Evolutionary conservation across 2,329 filamentous ascomycete genomes (phyloP), one percentile per base, ranked within the genome.

Genomic region (Cercospora sp.): DNA sequence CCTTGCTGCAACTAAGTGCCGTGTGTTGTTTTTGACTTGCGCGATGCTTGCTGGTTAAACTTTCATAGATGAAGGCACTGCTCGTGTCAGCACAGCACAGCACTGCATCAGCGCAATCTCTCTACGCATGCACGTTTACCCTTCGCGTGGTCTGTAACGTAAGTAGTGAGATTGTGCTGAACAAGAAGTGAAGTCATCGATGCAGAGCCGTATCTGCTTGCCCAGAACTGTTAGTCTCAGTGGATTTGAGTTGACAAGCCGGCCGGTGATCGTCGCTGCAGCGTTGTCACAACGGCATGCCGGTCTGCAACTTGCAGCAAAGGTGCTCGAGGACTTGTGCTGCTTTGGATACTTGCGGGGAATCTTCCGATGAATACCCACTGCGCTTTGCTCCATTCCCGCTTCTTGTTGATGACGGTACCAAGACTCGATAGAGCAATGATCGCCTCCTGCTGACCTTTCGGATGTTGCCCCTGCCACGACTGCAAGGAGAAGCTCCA

Each of bases 201-300:
- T 57, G 61, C 61, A 53, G 45, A 32, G 49, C 34, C 43, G 61
- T 63, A 63, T 62, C 40, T 45, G 60, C 45, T n/a, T 63, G 61
- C 61, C 61, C 28, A 53, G 43, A 63, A 34, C 61, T 63, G 61
- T 45, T 63, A 53, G 61, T 26, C 32, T 55, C 26, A 63, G 43
- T 55, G 37, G 30, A 53, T 32, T 34, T 57, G 53, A 57, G 53
- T 57, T 57, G 28, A 57, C n/a, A 49, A 49, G 43, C 28, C 24
- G 24, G 24, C 53, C 26, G 26, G 53, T 26, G 53, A 32, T 57
- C 53, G 53, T 49, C 43, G 43, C 43, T 49, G 43, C 43, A 49
- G 43, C 43, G 18, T 18, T 49, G 43, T 49, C 43, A 21, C 43
- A 18, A 49, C 43, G 43, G 43, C 43, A 49, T 49, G 43, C 43